Conservation (phyloP, 345 rosid genomes). For the Cardiospermum halicacabum region DNA sequence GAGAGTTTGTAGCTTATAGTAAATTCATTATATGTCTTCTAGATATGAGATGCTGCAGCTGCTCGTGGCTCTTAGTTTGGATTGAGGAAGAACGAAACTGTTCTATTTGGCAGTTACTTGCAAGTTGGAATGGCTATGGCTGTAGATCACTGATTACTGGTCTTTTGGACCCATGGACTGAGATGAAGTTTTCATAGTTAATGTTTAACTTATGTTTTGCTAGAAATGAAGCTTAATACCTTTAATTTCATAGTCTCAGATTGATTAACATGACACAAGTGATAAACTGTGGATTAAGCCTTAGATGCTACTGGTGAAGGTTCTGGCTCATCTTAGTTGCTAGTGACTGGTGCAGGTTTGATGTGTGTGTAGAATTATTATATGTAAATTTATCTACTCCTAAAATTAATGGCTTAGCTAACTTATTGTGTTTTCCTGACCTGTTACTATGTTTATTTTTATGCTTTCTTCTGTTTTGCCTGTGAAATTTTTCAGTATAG, state of each 20-base stretch:
- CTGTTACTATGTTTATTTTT: neutral
- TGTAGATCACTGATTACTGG: neutral
- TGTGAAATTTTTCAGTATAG: neutral
- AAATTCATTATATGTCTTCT: neutral
- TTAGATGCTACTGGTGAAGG: neutral
- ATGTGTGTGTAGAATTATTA: neutral
- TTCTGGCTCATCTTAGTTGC: neutral
- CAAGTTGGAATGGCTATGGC: constrained; percentile 3
- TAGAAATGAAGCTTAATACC: neutral
- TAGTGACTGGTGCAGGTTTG: neutral
- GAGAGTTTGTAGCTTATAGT: constrained; percentile 2
- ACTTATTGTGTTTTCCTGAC: neutral
- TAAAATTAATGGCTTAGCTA: neutral
- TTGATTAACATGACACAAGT: neutral
- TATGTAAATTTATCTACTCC: no score
- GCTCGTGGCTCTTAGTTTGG: neutral
- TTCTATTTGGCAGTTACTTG: neutral
- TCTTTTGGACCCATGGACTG: neutral
- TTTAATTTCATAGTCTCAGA: neutral
- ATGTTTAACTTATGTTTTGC: neutral
- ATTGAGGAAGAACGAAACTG: constrained; percentile 1
- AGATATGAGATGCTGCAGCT: constrained; percentile 2
- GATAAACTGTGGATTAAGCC: neutral
- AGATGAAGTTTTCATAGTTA: neutral
- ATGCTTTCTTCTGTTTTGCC: neutral